These are phyloP conservation scores for Aspergillus intermedius DNA, from an alignment of 2,329 filamentous ascomycete genomes.

Conservation along the genomic window DNA sequence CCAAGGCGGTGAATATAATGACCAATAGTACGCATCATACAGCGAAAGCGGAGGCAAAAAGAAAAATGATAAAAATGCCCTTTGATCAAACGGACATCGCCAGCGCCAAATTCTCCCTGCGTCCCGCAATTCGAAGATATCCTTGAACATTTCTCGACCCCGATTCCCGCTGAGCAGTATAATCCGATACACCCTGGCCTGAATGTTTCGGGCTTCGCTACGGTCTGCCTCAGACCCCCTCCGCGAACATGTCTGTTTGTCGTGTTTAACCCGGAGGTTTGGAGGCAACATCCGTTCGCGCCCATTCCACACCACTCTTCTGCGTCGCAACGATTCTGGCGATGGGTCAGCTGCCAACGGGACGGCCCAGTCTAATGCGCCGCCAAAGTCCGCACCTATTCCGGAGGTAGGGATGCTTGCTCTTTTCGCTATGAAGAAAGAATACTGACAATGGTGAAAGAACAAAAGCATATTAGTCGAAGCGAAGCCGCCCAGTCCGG, in stretches of 20 bases:
- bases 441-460: neutral
- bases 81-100: too few relatives aligned
- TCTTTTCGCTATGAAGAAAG: neutral
- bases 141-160: neutral
- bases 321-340: constrained; percentile 8
- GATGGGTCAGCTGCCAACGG: constrained; percentile 1
- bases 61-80: too few relatives aligned
- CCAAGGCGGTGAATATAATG: constrained; percentile 7
- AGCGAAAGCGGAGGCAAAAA: constrained; percentile 7
- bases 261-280: constrained; percentile 24
- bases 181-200: constrained; percentile 5
- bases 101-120: too few relatives aligned
- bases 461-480: neutral
- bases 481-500: neutral
- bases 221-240: constrained; percentile 31
- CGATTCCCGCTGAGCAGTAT: neutral
- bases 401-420: neutral
- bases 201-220: constrained; percentile 34
- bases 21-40: neutral
- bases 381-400: neutral
- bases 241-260: constrained; percentile 30
- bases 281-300: constrained; percentile 17
- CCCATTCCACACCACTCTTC: constrained; percentile 20
- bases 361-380: neutral
- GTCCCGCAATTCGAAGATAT: too few relatives aligned